Percentiles rank a stretch among this genome's conserved stretches.
Evolutionary conservation across 495 filamentous ascomycete species (phyloP).

Genomic region (Xylaria venustula): DNA sequence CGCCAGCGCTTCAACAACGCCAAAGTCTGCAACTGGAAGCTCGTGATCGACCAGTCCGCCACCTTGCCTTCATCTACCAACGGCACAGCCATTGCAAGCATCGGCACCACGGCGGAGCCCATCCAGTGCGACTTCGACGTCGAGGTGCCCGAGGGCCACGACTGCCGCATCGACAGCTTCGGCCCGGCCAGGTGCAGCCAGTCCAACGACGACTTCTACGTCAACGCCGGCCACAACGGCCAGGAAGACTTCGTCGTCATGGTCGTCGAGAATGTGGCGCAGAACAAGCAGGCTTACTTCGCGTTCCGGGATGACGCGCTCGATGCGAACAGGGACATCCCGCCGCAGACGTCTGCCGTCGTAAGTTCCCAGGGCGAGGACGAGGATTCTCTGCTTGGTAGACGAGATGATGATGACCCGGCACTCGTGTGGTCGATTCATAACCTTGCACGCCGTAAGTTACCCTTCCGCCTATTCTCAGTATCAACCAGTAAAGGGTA

Average conservation of each 20-base stretch:
- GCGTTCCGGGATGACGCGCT: constrained; percentile 24
- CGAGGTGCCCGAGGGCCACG: not conserved
- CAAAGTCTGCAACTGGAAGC: not conserved
- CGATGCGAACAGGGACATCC: not conserved
- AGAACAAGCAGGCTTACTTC: constrained; percentile 22
- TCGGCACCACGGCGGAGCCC: not conserved
- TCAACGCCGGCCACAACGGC: constrained; percentile 29
- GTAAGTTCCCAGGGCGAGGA: too few species aligned
- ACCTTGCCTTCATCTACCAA: not conserved
- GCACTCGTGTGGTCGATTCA: not conserved
- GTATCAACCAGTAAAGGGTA: too few species aligned
- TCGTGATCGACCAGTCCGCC: not conserved
- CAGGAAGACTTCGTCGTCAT: constrained; percentile 24
- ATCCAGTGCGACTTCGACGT: not conserved
- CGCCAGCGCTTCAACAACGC: not conserved
- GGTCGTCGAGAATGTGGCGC: constrained; percentile 14
- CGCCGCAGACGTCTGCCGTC: constrained; percentile 1
- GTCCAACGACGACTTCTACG: not conserved
- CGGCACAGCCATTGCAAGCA: not conserved
- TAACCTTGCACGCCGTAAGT: not conserved
- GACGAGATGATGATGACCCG: not conserved
- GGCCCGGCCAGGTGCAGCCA: not conserved
- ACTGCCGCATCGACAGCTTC: not conserved
- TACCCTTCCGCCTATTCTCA: too few species aligned
- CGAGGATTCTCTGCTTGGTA: too few species aligned